Base-by-base conservation (phyloP, 2,329 filamentous ascomycete species). In the Colletotrichum incanum region DNA sequence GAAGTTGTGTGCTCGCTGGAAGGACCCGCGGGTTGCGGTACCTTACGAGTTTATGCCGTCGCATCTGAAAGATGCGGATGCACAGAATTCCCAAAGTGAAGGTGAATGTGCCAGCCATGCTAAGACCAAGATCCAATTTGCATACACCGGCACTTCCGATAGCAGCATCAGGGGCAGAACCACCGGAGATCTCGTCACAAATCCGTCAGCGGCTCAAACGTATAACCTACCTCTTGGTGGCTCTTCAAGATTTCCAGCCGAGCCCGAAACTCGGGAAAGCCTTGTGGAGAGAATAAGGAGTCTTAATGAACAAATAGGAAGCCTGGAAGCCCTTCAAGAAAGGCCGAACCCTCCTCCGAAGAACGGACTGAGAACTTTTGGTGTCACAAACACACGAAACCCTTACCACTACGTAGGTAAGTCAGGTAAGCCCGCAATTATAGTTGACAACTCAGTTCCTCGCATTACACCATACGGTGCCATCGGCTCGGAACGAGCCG, bases 21-120 rank as follows among this genome's bases (percentile, higher is more conserved):
- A 23, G 3, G 60, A 72, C 8, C 14, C n/a, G 5, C 60, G 60
- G 0, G 66, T 68, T 39, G 59, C 70, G 0, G 67, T 72, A 1
- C 66, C 65, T 6, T 41, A 52, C 2, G 16, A 49, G n/a, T 60
- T 26, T n/a, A 66, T 58, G 54, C 60, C 60, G 4, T 12, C 64
- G n/a, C 52, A 66, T 11, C 16, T 39, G 28, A 60, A 12, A 61
- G 9, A 12, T 1, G 1, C 23, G 1, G 20, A 26, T 18, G 7
- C 14, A 7, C 34, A 41, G n/a, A 26, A 7, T 11, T 3, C 14
- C 4, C 34, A 18, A 11, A 12, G 7, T 8, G n/a, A n/a, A 39
- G 34, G 37, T 20, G 6, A 2, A 9, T 8, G 18, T 41, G 55
- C 55, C 41, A 41, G 41, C 34, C 14, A 18, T 18, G 37, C 37